Evolutionary conservation across 208 protist species (phyloP), one percentile per base, ranked within the genome.

Genomic region (Trypanosoma theileri): DNA sequence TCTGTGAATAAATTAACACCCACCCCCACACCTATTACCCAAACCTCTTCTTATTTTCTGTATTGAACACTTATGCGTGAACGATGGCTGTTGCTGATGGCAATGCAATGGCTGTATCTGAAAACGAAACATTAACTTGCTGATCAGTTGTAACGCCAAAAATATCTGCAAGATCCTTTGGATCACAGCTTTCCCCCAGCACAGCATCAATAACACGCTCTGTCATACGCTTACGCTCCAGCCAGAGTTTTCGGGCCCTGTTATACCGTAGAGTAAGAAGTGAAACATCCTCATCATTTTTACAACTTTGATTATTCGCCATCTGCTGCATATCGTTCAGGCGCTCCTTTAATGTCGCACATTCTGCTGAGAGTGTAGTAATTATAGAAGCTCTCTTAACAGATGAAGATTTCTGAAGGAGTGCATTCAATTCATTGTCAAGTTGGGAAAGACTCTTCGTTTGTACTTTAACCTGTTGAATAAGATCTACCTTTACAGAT

Each of bases 91-190:
- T 61, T 35, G 71, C 40, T 10, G 12, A 42, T n/a, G 89, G 81
- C 13, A 95, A 54, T 46, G 67, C 22, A 8, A 95, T 71, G 7
- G 77, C 77, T 31, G 81, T 81, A 0, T 66, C 69, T 13, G 71
- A 60, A 1, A 93, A 76, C 9, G 85, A 93, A 4, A 87, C 72
- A 14, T 80, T 81, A 4, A 59, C 77, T 40, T 91, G 79, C 11
- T 80, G 68, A 60, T 95, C 89, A 7, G 83, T 88, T 35, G 75
- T 75, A 53, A 89, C 75, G 6, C 85, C 86, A 59, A 95, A 81
- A 55, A 85, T 51, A 21, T 80, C 77, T 4, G 74, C 60, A 26
- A 88, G 67, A 22, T 88, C 77, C 17, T 74, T 60, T n/a, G 66
- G 31, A 12, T 69, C 75, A 56, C 82, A 82, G 22, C 50, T 70